These are phyloP conservation scores for Fusarium oligoseptatum DNA, from an alignment of 2,329 filamentous ascomycete genomes.

Conservation along the genomic window DNA sequence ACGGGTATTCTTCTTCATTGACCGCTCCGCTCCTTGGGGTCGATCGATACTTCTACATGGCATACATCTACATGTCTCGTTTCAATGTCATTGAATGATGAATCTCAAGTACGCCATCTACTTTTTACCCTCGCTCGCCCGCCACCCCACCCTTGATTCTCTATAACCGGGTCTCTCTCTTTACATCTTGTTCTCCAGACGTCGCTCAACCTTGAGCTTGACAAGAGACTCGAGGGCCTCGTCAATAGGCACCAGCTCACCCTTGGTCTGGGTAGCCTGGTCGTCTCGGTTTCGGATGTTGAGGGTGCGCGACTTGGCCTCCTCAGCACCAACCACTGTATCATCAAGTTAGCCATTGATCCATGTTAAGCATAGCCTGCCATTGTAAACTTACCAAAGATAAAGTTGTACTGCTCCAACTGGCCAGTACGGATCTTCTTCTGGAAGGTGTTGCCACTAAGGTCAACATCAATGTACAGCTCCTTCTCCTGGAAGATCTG, in stretches of 20 bases:
- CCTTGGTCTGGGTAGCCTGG: slow-evolving; percentile 71
- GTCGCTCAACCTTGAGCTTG: slow-evolving; percentile 63
- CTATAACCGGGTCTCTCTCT: slow-evolving; percentile 20
- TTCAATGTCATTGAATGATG: slow-evolving; percentile 29
- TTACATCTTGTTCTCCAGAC: slow-evolving; percentile 53
- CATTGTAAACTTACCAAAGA: slow-evolving; percentile 68
- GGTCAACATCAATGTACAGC: slow-evolving; percentile 74
- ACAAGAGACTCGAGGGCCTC: slow-evolving; percentile 69
- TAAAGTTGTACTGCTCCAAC: slow-evolving; percentile 86
- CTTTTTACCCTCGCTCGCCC: slow-evolving; percentile 38
- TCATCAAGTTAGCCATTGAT: slow-evolving; percentile 29
- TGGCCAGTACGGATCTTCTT: slow-evolving; percentile 91
- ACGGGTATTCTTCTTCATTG: slow-evolving; percentile 32
- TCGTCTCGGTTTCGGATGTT: slow-evolving; percentile 76
- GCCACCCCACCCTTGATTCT: slow-evolving; percentile 14
- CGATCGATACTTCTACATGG: slow-evolving; percentile 17
- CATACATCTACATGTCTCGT: slow-evolving; percentile 36
- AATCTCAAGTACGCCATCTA: slow-evolving; percentile 31
- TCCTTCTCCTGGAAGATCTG: slow-evolving; percentile 74
- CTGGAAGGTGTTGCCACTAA: slow-evolving; percentile 81
- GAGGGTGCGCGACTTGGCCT: slow-evolving; percentile 70
- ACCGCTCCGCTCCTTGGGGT: slow-evolving; percentile 32
- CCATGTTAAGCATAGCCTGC: neutral
- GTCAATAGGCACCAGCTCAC: slow-evolving; percentile 68
- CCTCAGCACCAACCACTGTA: slow-evolving; percentile 72